Base-by-base conservation (phyloP, 352 stramenopile genomes). In the Globisporangium apiculatum region DNA sequence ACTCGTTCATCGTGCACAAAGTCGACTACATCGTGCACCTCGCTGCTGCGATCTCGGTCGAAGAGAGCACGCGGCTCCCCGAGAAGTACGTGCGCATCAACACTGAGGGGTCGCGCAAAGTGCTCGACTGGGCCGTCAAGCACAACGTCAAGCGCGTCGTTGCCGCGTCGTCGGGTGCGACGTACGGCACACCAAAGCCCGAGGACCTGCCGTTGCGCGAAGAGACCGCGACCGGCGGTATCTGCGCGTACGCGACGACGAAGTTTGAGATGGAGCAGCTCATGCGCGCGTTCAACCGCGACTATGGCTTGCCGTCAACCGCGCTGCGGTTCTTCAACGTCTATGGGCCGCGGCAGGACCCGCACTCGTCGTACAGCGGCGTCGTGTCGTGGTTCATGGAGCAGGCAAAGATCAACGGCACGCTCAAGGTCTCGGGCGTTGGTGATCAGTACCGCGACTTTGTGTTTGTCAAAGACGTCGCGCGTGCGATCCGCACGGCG, bases 21-120 rank as follows among this genome's bases (percentile, higher is more conserved):
- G 78, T 91, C 42, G 82, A 94, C 58, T 91, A 91, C 60, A 72
- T 94, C 38, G 79, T 94, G 45, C 84, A 94, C 66, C 62, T 94
- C 24, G 84, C 84, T 7, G 84, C 84, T 37, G 84, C 84, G 9
- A 92, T 94, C 48, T 94, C 84, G 10, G 84, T 94, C 8, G 84
- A 91, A 65, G 84, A 94, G 55, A 94, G 84, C 61, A 91, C 82
- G 49, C 79, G 80, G 10, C 61, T 90, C n/a, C 82, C 82, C 3
- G 84, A 92, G 56, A 94, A 94, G 61, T 94, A 94, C 65, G 78
- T 90, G 61, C 79, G 82, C 31, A 88, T 92, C 62, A 94, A 94
- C 64, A 70, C 91, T 36, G 83, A 87, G 63, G 83, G 83, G 14
- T 91, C 81, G 42, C 79, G 76, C 47, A 90, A 94, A 59, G 78